Percentiles rank a stretch among this genome's conserved stretches.
phyloP scores from a whole-genome alignment of 768 basidiomycete species.

The Kondoa malvinella region DNA sequence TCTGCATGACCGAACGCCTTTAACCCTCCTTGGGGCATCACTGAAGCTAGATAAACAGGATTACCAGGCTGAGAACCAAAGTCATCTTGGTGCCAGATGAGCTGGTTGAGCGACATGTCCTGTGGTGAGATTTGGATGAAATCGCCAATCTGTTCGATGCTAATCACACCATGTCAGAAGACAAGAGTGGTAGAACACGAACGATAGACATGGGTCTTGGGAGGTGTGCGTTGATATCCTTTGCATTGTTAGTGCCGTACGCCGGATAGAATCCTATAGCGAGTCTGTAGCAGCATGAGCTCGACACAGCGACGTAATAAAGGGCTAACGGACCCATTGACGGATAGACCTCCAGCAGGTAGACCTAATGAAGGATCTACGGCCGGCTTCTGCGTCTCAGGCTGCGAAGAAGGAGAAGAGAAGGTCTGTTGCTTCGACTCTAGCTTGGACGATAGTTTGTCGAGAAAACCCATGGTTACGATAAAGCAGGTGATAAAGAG shows the following conservation, averaged over 20 bases:
- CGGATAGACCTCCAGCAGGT: neutral
- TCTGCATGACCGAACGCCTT: neutral
- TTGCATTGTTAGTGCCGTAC: neutral
- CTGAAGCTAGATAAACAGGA: neutral
- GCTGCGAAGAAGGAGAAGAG: neutral
- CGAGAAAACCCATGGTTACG: neutral
- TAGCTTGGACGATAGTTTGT: neutral
- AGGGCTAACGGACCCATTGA: neutral
- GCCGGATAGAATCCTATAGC: neutral
- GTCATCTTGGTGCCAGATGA: neutral
- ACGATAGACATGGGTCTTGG: neutral
- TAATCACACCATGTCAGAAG: neutral
- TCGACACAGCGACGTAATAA: no score
- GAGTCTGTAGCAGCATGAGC: neutral
- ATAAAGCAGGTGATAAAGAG: neutral
- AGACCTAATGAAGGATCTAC: neutral
- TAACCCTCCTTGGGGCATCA: neutral
- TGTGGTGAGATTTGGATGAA: neutral
- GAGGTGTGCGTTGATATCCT: neutral
- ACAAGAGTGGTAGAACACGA: neutral
- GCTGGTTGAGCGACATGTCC: neutral
- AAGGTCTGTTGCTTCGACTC: neutral
- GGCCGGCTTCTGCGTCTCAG: no score
- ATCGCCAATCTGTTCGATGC: neutral
- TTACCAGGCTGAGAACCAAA: neutral